phyloP scores from a whole-genome alignment of 352 stramenopile genomes.

The Pythium aristosporum region DNA sequence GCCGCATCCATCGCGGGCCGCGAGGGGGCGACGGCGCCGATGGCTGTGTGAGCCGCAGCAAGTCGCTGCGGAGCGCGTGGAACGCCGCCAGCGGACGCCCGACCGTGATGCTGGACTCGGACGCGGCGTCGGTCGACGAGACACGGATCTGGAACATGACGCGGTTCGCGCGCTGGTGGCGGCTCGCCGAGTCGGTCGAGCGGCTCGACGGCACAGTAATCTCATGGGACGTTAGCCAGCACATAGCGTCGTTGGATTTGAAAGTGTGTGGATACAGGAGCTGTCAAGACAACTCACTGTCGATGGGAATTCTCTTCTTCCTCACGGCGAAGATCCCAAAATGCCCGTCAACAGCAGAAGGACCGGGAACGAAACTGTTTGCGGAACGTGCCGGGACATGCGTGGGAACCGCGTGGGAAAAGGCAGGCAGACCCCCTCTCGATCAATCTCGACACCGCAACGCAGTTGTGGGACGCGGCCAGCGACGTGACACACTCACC shows the following conservation, averaged over 20 bases:
- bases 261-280: background rate
- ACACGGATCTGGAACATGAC: constrained; percentile 22
- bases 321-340: constrained; percentile 6
- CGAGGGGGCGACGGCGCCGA: background rate
- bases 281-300: constrained; percentile 1
- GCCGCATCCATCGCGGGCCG: constrained; percentile 22
- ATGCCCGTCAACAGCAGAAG: background rate
- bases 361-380: no score
- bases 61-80: constrained; percentile 50
- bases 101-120: constrained; percentile 17
- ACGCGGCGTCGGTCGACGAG: constrained; percentile 3
- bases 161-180: constrained; percentile 12
- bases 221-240: constrained; percentile 23
- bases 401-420: background rate
- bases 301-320: background rate
- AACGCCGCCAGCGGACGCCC: constrained; percentile 47
- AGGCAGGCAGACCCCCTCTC: no score
- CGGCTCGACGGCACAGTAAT: constrained; percentile 17
- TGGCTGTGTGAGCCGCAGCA: constrained; percentile 24
- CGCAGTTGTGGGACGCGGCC: no score
- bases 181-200: background rate
- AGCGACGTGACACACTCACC: no score
- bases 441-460: no score
- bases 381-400: no score
- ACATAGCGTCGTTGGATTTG: background rate